Evolutionary conservation across 352 stramenopile species (phyloP).

Genomic region (Poterioochromonas sp.): DNA sequence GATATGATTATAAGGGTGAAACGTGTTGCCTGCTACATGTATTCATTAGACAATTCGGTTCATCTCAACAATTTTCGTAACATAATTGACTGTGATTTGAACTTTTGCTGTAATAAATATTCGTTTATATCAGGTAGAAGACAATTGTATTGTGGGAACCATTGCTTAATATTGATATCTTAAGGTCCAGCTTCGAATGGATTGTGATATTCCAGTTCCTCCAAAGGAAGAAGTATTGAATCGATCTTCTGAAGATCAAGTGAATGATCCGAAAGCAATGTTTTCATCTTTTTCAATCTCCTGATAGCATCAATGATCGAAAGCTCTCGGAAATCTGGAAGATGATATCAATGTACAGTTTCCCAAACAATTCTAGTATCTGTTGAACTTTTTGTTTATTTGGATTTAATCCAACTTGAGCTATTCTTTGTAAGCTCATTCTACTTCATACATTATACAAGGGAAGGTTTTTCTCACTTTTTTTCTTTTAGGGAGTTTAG

Average conservation of each 20-base stretch:
- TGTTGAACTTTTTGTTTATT: constrained; percentile 1
- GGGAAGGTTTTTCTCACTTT: too few species aligned
- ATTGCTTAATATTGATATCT: constrained; percentile 16
- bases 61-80: constrained; percentile 23
- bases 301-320: not conserved
- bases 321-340: constrained; percentile 8
- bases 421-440: constrained; percentile 16
- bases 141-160: constrained; percentile 2
- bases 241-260: constrained; percentile 1
- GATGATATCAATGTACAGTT: constrained; percentile 1
- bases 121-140: constrained; percentile 11
- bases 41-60: constrained; percentile 2
- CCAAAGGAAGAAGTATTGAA: constrained; percentile 11
- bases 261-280: not conserved
- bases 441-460: not conserved
- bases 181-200: constrained; percentile 20
- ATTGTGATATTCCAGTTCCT: constrained; percentile 12
- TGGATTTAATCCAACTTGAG: not conserved
- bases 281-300: not conserved
- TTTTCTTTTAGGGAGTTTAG: too few species aligned
- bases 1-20: too few species aligned
- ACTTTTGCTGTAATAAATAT: not conserved
- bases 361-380: constrained; percentile 7
- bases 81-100: constrained; percentile 14
- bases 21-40: too few species aligned